Percentiles rank a stretch among this genome's conserved stretches.
These are phyloP conservation scores for Amoebophrya sp. DNA, from an alignment of 169 alveolate genomes.

Conservation along the genomic window DNA sequence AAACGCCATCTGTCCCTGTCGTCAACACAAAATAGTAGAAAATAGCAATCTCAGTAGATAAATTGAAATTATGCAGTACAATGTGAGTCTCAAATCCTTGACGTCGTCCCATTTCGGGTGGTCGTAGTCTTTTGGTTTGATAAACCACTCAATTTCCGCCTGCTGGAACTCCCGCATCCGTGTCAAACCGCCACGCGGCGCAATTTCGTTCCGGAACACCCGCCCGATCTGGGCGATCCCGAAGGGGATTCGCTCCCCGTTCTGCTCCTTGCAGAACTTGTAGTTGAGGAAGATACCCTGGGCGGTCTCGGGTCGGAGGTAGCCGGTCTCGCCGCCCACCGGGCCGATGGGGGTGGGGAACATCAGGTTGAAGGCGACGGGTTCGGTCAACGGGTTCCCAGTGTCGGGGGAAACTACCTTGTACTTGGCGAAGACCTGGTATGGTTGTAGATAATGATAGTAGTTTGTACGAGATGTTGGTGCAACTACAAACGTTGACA, in stretches of 20 bases:
- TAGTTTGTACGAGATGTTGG: not conserved
- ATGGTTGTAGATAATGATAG: not conserved
- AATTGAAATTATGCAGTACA: slow-evolving; percentile 35
- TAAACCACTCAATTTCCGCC: slow-evolving; percentile 98
- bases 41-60: too few relatives aligned
- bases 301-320: slow-evolving; percentile 97
- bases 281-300: slow-evolving; percentile 96
- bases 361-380: slow-evolving; percentile 92
- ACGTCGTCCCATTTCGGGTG: slow-evolving; percentile 80
- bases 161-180: slow-evolving; percentile 95
- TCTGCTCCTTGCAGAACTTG: slow-evolving; percentile 78
- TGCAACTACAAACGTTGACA: not conserved
- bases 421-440: slow-evolving; percentile 46
- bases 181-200: slow-evolving; percentile 91
- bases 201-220: slow-evolving; percentile 96
- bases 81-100: slow-evolving; percentile 55
- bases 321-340: slow-evolving; percentile 58
- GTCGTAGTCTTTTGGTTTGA: slow-evolving; percentile 80
- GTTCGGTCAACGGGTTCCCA: slow-evolving; percentile 83
- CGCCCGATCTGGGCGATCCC: slow-evolving; percentile 94
- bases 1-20: too few relatives aligned
- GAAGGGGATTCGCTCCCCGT: slow-evolving; percentile 93
- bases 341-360: slow-evolving; percentile 92
- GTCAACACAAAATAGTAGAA: too few relatives aligned
- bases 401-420: slow-evolving; percentile 78